These are phyloP conservation scores for Ophiostoma ips DNA, from an alignment of 2,329 filamentous ascomycete genomes.

Conservation along the genomic window DNA sequence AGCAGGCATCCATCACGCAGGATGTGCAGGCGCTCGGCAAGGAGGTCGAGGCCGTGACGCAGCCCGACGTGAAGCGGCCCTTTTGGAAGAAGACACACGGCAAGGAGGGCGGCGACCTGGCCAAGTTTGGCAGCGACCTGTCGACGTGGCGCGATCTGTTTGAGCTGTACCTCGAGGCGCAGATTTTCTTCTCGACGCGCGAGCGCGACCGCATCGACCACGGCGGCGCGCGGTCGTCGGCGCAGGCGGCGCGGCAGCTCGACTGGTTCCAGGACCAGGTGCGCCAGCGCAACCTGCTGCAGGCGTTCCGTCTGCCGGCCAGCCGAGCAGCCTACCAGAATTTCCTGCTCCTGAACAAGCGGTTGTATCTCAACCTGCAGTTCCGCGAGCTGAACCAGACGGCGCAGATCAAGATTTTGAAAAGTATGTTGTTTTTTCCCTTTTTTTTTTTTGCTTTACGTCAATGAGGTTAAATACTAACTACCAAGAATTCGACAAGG, in stretches of 20 bases:
- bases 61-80: slow-evolving; percentile 29
- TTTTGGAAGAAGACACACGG: background rate
- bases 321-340: slow-evolving; percentile 50
- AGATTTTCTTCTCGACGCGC: slow-evolving; percentile 68
- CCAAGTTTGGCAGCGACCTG: slow-evolving; percentile 39
- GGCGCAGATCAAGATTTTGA: slow-evolving; percentile 71
- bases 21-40: slow-evolving; percentile 52
- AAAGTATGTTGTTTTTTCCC: slow-evolving; percentile 37
- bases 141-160: slow-evolving; percentile 70
- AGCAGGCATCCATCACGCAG: slow-evolving; percentile 47
- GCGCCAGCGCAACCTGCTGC: slow-evolving; percentile 41
- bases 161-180: slow-evolving; percentile 64
- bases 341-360: slow-evolving; percentile 60
- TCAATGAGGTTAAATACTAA: no score
- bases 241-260: slow-evolving; percentile 52
- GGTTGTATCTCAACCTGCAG: slow-evolving; percentile 63
- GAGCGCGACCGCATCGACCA: slow-evolving; percentile 43
- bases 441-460: background rate
- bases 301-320: slow-evolving; percentile 50
- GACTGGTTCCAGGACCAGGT: slow-evolving; percentile 60
- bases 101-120: slow-evolving; percentile 23
- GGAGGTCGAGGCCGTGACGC: slow-evolving; percentile 49
- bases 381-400: slow-evolving; percentile 75
- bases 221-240: slow-evolving; percentile 46
- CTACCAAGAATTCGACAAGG: slow-evolving; percentile 67